These are phyloP conservation scores for Crithidia fasciculata DNA, from an alignment of 208 protist species.

Conservation along the genomic window DNA sequence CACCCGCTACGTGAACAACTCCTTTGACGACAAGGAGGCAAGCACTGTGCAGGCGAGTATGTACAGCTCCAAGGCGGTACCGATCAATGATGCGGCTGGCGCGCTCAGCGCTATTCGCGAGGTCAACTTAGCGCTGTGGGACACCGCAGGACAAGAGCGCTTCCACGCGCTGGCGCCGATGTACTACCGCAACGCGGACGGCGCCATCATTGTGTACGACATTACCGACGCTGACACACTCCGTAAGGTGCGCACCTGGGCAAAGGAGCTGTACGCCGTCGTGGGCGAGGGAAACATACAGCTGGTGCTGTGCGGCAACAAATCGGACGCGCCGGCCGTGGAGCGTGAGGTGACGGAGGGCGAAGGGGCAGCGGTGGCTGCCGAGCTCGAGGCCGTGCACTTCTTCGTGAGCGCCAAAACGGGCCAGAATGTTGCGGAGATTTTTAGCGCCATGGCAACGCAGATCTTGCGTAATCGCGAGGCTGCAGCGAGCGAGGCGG, in stretches of 20 bases:
- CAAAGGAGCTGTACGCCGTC: slow-evolving; percentile 94
- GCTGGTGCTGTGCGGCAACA: slow-evolving; percentile 95
- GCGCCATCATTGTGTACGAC: slow-evolving; percentile 96
- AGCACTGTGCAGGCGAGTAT: slow-evolving; percentile 77
- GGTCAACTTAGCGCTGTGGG: slow-evolving; percentile 95
- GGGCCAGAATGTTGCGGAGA: slow-evolving; percentile 62
- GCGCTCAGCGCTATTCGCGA: slow-evolving; percentile 42
- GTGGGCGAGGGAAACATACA: slow-evolving; percentile 87
- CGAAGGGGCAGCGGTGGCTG: slow-evolving; percentile 70
- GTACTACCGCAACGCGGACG: slow-evolving; percentile 86
- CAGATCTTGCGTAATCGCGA: slow-evolving; percentile 37
- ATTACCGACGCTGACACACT: slow-evolving; percentile 94
- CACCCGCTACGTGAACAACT: slow-evolving; percentile 72
- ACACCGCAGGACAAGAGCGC: slow-evolving; percentile 98
- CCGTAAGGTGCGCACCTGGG: slow-evolving; percentile 94
- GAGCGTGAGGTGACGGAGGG: slow-evolving; percentile 74
- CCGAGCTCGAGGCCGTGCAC: slow-evolving; percentile 59
- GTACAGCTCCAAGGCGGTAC: slow-evolving; percentile 64
- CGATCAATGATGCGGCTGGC: slow-evolving; percentile 36
- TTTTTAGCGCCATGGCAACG: slow-evolving; percentile 73
- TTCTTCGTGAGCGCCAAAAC: slow-evolving; percentile 78
- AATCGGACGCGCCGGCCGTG: slow-evolving; percentile 82
- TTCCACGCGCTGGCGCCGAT: slow-evolving; percentile 87
- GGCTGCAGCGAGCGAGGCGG: neutral
- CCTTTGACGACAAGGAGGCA: slow-evolving; percentile 62